Conservation (phyloP, 371 early-diverging fungal species). For the Syncephalis plumigaleata region DNA sequence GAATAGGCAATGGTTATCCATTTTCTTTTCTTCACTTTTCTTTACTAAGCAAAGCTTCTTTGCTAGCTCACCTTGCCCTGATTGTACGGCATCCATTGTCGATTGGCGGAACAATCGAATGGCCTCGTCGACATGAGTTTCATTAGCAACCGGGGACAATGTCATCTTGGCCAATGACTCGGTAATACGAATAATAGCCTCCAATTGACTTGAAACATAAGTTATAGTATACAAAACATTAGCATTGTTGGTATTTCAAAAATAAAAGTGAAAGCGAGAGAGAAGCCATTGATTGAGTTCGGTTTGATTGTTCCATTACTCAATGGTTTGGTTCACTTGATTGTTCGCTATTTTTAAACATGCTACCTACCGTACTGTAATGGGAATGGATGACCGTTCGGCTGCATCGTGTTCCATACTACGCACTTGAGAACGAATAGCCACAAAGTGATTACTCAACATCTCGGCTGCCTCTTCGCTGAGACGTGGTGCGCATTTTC, state of each 20-base stretch:
- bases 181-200: slow-evolving; percentile 98
- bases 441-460: slow-evolving; percentile 89
- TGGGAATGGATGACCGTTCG: slow-evolving; percentile 85
- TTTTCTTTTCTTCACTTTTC: too few relatives aligned
- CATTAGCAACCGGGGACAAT: slow-evolving; percentile 73
- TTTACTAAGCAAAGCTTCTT: too few relatives aligned
- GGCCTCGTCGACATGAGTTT: slow-evolving; percentile 96
- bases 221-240: too few relatives aligned
- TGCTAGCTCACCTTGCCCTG: slow-evolving; percentile 46
- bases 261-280: too few relatives aligned
- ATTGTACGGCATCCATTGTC: slow-evolving; percentile 94
- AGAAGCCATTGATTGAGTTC: too few relatives aligned
- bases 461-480: slow-evolving; percentile 73
- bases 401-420: slow-evolving; percentile 54
- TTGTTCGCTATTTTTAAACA: neutral
- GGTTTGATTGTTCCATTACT: neutral
- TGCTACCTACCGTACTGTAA: slow-evolving; percentile 68
- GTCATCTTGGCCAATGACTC: slow-evolving; percentile 98
- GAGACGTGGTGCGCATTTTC: slow-evolving; percentile 87
- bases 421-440: slow-evolving; percentile 77
- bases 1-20: too few relatives aligned
- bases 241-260: too few relatives aligned
- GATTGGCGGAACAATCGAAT: slow-evolving; percentile 95
- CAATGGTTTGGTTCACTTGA: neutral
- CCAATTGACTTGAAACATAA: slow-evolving; percentile 75